phyloP scores from a whole-genome alignment of 208 protist genomes.

The Wallacemonas sp. region DNA sequence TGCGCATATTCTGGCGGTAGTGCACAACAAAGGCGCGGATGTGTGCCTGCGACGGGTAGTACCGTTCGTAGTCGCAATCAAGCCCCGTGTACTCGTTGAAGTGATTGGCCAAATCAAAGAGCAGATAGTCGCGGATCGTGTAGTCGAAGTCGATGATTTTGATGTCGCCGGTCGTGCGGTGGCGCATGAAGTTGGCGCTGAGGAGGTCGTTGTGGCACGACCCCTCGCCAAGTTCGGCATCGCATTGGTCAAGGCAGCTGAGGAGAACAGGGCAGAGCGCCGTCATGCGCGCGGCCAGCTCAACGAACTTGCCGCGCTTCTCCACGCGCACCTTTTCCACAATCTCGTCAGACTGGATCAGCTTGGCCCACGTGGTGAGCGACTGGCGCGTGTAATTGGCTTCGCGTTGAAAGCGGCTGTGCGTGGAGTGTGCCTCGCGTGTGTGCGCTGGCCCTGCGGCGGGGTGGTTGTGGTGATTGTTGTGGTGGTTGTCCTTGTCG shows the following conservation, averaged over 20 bases:
- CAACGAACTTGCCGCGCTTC: conserved; percentile 48
- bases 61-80: conserved; percentile 82
- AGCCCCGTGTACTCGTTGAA: conserved; percentile 92
- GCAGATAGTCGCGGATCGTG: conserved; percentile 77
- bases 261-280: conserved; percentile 51
- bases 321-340: conserved; percentile 49
- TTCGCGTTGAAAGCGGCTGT: conserved; percentile 66
- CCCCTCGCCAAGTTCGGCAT: conserved; percentile 53
- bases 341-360: conserved; percentile 56
- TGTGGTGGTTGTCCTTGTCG: neutral
- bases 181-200: conserved; percentile 89
- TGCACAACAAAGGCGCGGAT: conserved; percentile 67
- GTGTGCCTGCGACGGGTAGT: conserved; percentile 79
- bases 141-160: conserved; percentile 95
- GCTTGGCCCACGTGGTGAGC: conserved; percentile 68
- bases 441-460: too few relatives aligned
- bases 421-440: too few relatives aligned
- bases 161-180: conserved; percentile 43
- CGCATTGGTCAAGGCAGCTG: conserved; percentile 26
- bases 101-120: conserved; percentile 93
- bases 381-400: conserved; percentile 78
- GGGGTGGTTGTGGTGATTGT: too few relatives aligned
- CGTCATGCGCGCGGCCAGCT: conserved; percentile 36
- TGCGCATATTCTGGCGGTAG: conserved; percentile 77
- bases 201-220: conserved; percentile 93